phyloP scores from a whole-genome alignment of 768 basidiomycete species.

The Boletus vermiculosoides region DNA sequence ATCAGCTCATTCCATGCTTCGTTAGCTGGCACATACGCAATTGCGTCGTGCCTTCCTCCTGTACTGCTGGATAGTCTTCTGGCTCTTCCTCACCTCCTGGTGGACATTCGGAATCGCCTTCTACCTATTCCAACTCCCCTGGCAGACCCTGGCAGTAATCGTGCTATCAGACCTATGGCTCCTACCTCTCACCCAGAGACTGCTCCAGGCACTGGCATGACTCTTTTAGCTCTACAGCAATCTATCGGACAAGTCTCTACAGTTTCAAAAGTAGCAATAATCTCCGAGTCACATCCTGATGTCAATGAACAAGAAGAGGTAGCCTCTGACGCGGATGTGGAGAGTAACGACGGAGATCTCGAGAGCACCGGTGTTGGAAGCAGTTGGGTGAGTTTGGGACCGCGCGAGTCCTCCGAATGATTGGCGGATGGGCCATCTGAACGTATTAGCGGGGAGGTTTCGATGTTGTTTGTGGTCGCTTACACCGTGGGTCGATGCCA shows the following conservation, averaged over 20 bases:
- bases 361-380: slow-evolving; percentile 50
- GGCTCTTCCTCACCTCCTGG: slow-evolving; percentile 62
- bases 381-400: slow-evolving; percentile 69
- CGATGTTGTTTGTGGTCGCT: not conserved
- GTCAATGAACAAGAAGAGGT: slow-evolving; percentile 41
- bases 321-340: slow-evolving; percentile 65
- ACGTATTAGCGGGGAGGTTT: not conserved
- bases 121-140: slow-evolving; percentile 47
- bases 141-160: slow-evolving; percentile 33
- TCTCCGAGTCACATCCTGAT: slow-evolving; percentile 11
- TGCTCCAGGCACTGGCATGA: slow-evolving; percentile 1
- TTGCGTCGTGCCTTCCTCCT: slow-evolving; percentile 70
- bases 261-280: slow-evolving; percentile 8
- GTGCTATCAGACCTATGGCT: slow-evolving; percentile 18
- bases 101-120: slow-evolving; percentile 60
- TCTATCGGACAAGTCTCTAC: slow-evolving; percentile 8
- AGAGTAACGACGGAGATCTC: slow-evolving; percentile 58
- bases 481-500: not conserved
- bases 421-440: not conserved
- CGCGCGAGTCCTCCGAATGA: slow-evolving; percentile 24
- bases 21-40: slow-evolving; percentile 65
- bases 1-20: slow-evolving; percentile 12
- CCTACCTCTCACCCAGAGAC: slow-evolving; percentile 14
- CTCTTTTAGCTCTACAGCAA: slow-evolving; percentile 1
- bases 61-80: slow-evolving; percentile 63